A percentile compares a stretch with the other conserved stretches of the same genome.
phyloP scores from a whole-genome alignment of 805 yeast genomes.

The Kuraishia floccosa region DNA sequence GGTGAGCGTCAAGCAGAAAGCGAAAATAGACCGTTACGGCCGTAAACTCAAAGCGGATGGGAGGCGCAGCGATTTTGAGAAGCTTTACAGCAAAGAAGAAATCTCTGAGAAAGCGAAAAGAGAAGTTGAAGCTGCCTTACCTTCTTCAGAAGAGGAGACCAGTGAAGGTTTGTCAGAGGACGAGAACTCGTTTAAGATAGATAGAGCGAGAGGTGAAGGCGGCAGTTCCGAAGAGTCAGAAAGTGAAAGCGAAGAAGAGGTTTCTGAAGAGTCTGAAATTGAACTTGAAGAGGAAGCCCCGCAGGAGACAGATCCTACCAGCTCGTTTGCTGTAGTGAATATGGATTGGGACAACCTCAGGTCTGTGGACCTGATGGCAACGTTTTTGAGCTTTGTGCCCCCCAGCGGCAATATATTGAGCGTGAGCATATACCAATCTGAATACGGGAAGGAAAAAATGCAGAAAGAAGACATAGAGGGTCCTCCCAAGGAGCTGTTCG shows the following conservation, averaged over 20 bases:
- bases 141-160: constrained; percentile 8
- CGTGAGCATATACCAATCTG: constrained; percentile 77
- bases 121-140: too few species aligned
- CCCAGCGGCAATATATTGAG: constrained; percentile 54
- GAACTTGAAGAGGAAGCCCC: constrained; percentile 50
- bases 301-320: constrained; percentile 82
- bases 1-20: constrained; percentile 45
- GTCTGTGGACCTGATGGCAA: constrained; percentile 80
- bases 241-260: constrained; percentile 28
- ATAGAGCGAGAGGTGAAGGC: constrained; percentile 62
- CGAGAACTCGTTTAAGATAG: constrained; percentile 21
- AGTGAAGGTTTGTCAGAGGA: constrained; percentile 16
- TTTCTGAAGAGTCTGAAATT: constrained; percentile 36
- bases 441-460: constrained; percentile 88
- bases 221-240: constrained; percentile 23
- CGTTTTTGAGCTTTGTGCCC: constrained; percentile 80
- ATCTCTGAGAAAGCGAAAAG: constrained; percentile 6
- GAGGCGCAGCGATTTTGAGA: constrained; percentile 44
- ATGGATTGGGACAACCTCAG: constrained; percentile 96
- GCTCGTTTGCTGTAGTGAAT: constrained; percentile 81
- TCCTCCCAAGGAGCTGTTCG: constrained; percentile 80
- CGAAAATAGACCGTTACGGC: constrained; percentile 81
- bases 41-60: constrained; percentile 41
- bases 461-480: constrained; percentile 84
- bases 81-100: constrained; percentile 40